phyloP scores from a whole-genome alignment of 805 yeast species.

The Ogataea wickerhamii region DNA sequence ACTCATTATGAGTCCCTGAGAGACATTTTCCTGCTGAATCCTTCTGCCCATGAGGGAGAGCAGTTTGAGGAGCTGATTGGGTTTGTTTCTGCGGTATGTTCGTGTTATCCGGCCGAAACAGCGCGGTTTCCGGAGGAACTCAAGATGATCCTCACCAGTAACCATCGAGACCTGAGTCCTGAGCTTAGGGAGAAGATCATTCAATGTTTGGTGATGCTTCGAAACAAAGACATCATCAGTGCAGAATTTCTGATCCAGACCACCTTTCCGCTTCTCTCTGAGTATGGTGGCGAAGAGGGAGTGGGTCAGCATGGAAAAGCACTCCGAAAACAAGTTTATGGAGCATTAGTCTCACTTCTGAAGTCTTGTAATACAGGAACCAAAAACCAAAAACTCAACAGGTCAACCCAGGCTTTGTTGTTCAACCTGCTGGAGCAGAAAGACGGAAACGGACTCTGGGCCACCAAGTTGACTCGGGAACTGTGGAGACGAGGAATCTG shows the following conservation, averaged over 20 bases:
- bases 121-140: slow-evolving; percentile 79
- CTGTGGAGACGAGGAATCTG: slow-evolving; percentile 97
- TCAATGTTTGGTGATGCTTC: slow-evolving; percentile 82
- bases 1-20: slow-evolving; percentile 88
- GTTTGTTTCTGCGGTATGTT: slow-evolving; percentile 87
- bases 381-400: slow-evolving; percentile 83
- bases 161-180: slow-evolving; percentile 79
- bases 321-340: slow-evolving; percentile 77
- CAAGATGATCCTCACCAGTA: slow-evolving; percentile 59
- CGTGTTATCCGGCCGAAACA: slow-evolving; percentile 87
- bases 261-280: slow-evolving; percentile 77
- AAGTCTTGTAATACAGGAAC: slow-evolving; percentile 85
- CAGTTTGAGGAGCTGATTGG: slow-evolving; percentile 83
- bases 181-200: slow-evolving; percentile 89
- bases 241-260: slow-evolving; percentile 83
- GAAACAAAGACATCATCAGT: slow-evolving; percentile 76
- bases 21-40: slow-evolving; percentile 79
- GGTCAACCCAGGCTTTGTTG: slow-evolving; percentile 86
- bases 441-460: slow-evolving; percentile 84
- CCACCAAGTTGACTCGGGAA: slow-evolving; percentile 90
- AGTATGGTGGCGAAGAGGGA: slow-evolving; percentile 50
- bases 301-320: slow-evolving; percentile 69
- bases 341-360: slow-evolving; percentile 70
- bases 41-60: slow-evolving; percentile 54
- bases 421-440: slow-evolving; percentile 83